Evolutionary conservation across 495 filamentous ascomycete species (phyloP).

Genomic region (Hypoxylon lenormandii): DNA sequence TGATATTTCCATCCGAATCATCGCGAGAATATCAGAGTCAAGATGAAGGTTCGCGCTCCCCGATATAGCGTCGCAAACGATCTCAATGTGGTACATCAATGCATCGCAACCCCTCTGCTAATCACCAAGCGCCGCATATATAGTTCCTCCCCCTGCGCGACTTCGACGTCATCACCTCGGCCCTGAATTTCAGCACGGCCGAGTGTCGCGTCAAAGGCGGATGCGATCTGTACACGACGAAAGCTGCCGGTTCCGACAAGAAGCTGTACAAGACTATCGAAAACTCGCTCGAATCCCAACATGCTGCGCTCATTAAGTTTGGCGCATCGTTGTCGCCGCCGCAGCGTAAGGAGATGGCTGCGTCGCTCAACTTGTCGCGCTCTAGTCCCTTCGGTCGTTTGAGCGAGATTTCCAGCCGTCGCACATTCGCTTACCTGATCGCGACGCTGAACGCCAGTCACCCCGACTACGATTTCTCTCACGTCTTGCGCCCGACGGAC

Average conservation of each 20-base stretch:
- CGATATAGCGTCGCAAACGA: neutral
- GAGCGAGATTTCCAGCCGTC: slow-evolving; percentile 83
- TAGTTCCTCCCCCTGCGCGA: slow-evolving; percentile 92
- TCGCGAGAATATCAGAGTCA: slow-evolving; percentile 37
- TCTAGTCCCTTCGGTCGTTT: slow-evolving; percentile 91
- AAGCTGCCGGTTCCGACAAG: slow-evolving; percentile 92
- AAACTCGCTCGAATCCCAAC: slow-evolving; percentile 84
- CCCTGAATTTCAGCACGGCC: slow-evolving; percentile 91
- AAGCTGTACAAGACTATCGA: slow-evolving; percentile 96
- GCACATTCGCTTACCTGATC: slow-evolving; percentile 94
- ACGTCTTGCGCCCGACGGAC: slow-evolving; percentile 85
- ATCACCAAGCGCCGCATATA: slow-evolving; percentile 2
- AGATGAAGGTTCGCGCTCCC: slow-evolving; percentile 54
- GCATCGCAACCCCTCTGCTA: slow-evolving; percentile 11
- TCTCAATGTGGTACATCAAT: neutral
- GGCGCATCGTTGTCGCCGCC: slow-evolving; percentile 85
- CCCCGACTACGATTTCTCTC: slow-evolving; percentile 96
- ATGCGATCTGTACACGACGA: slow-evolving; percentile 96
- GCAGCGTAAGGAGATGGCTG: slow-evolving; percentile 66
- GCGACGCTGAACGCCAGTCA: slow-evolving; percentile 97
- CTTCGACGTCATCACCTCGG: slow-evolving; percentile 86
- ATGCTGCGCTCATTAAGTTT: slow-evolving; percentile 84
- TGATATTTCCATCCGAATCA: slow-evolving; percentile 23
- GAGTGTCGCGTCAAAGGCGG: slow-evolving; percentile 90
- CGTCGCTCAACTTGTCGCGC: slow-evolving; percentile 79